These are phyloP conservation scores for Gossypium gossypioides DNA, from an alignment of 441 rosid genomes.

Conservation along the genomic window DNA sequence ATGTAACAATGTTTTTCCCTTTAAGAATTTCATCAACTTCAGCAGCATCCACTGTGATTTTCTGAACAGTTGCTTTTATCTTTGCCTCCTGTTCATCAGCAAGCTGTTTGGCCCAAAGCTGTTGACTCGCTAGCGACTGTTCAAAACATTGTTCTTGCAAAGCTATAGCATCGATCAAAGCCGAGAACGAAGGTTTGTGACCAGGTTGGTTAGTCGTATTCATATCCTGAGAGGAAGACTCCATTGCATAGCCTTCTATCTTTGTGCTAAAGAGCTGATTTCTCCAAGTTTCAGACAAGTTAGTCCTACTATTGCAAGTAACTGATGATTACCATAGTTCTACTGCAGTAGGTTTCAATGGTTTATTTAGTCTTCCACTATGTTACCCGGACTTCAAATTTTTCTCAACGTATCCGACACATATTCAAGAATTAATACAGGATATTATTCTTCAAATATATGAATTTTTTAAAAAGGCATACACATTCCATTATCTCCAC, in stretches of 20 bases:
- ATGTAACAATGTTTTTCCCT: not conserved
- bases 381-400: not conserved
- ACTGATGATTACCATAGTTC: not conserved
- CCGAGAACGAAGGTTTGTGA: not conserved
- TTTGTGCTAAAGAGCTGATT: not conserved
- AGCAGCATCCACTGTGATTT: not conserved
- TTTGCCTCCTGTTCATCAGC: conserved; percentile 9
- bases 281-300: not conserved
- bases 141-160: conserved; percentile 4
- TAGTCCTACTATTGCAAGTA: not conserved
- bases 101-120: conserved; percentile 6
- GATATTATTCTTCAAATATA: not conserved
- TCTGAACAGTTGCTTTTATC: not conserved
- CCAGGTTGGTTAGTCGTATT: not conserved
- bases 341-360: not conserved
- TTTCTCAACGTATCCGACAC: not conserved
- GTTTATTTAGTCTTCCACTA: not conserved
- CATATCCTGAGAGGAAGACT: not conserved
- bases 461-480: not conserved
- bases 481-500: not conserved
- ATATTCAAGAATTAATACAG: not conserved
- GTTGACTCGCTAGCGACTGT: not conserved
- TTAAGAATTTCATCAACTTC: not conserved
- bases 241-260: not conserved
- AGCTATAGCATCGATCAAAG: not conserved